These are phyloP conservation scores for Teratosphaeriaceae sp. DNA, from an alignment of 2,329 filamentous ascomycete species.

Conservation along the genomic window DNA sequence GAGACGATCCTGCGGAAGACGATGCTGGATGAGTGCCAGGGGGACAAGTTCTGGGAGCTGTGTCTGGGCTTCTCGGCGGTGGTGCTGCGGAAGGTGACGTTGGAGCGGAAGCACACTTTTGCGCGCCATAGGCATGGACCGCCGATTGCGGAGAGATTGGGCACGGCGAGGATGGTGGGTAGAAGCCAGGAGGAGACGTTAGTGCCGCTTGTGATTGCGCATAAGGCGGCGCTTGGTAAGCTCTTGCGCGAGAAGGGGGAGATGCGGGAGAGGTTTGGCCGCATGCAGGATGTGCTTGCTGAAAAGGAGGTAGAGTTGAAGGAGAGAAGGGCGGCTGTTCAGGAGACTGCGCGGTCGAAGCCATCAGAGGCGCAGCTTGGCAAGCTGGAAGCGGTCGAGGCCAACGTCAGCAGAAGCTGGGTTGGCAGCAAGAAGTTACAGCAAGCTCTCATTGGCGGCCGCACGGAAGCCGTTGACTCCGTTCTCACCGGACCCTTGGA, in stretches of 20 bases:
- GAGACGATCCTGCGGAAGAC: slow-evolving; percentile 82
- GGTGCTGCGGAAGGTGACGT: slow-evolving; percentile 62
- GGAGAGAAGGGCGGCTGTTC: slow-evolving; percentile 39
- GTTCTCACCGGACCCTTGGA: slow-evolving; percentile 61
- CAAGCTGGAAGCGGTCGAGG: slow-evolving; percentile 40
- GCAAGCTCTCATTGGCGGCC: slow-evolving; percentile 62
- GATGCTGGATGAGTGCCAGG: slow-evolving; percentile 94
- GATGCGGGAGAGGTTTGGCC: slow-evolving; percentile 51
- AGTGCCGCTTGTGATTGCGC: slow-evolving; percentile 62
- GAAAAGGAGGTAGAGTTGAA: slow-evolving; percentile 43
- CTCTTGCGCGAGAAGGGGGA: slow-evolving; percentile 55
- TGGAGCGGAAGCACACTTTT: slow-evolving; percentile 40
- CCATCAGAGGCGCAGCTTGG: slow-evolving; percentile 23
- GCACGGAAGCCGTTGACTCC: slow-evolving; percentile 50
- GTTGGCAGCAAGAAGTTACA: slow-evolving; percentile 69
- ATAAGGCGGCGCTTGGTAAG: slow-evolving; percentile 60
- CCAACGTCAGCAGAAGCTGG: slow-evolving; percentile 66
- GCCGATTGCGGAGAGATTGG: slow-evolving; percentile 46
- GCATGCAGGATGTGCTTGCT: slow-evolving; percentile 52
- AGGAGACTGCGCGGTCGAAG: slow-evolving; percentile 10
- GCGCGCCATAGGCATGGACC: slow-evolving; percentile 7
- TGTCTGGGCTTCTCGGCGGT: slow-evolving; percentile 76
- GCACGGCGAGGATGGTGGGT: slow-evolving; percentile 34
- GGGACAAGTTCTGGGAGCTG: slow-evolving; percentile 82
- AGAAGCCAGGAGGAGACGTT: slow-evolving; percentile 38